Evolutionary conservation across 2,329 filamentous ascomycete genomes (phyloP).

Genomic region (Diaporthe ilicicola): DNA sequence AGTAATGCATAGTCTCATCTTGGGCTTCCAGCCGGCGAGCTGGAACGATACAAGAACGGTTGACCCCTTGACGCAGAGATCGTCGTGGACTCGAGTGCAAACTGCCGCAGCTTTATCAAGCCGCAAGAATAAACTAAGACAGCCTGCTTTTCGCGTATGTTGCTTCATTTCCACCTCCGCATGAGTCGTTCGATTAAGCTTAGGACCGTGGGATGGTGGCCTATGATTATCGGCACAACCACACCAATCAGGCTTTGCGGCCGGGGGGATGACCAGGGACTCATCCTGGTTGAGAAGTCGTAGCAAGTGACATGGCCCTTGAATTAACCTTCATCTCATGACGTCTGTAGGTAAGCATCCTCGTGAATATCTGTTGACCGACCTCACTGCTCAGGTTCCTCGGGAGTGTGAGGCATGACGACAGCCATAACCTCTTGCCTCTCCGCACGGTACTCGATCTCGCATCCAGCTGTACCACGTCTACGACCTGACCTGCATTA

Average conservation of each 20-base stretch:
- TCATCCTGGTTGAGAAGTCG: background rate
- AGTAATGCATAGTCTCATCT: too few species aligned
- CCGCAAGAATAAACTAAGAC: background rate
- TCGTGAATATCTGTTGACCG: background rate
- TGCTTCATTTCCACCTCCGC: background rate
- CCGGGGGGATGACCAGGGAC: slow-evolving; percentile 5
- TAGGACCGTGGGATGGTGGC: background rate
- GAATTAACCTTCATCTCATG: background rate
- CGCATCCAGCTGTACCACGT: background rate
- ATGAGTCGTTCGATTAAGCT: background rate
- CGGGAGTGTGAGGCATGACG: background rate
- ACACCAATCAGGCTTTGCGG: background rate
- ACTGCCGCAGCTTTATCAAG: background rate
- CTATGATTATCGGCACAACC: background rate
- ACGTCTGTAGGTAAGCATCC: background rate
- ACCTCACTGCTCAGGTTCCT: background rate
- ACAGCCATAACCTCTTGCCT: background rate
- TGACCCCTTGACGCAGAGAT: too few species aligned
- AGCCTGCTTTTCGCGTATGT: background rate
- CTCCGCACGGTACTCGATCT: background rate
- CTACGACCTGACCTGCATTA: background rate
- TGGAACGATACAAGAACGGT: too few species aligned
- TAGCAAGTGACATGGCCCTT: background rate
- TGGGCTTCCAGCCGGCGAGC: too few species aligned
- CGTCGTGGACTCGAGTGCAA: background rate